Evolutionary conservation across 441 rosid genomes (phyloP).

Genomic region (Corymbia calophylla): DNA sequence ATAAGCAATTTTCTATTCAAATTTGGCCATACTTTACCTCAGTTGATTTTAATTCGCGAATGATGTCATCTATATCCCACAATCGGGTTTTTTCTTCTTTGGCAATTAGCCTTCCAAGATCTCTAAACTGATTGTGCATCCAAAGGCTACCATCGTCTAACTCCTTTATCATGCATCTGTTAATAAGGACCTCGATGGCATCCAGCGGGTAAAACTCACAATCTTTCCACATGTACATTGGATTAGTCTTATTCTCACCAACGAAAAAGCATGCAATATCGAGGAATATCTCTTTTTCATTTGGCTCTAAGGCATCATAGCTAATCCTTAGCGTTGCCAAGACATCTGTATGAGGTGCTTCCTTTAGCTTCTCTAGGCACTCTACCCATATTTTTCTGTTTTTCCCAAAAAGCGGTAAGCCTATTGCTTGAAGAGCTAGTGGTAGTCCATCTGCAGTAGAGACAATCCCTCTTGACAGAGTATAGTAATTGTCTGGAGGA

Average conservation of each 20-base stretch:
- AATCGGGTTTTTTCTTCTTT: no score
- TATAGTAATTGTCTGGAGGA: neutral
- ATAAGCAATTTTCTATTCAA: no score
- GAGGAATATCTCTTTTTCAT: neutral
- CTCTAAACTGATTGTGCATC: neutral
- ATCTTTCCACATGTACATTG: neutral
- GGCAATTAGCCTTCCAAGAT: no score
- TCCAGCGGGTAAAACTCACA: neutral
- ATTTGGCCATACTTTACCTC: no score
- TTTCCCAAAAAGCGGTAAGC: neutral
- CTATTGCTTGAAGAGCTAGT: neutral
- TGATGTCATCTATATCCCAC: no score
- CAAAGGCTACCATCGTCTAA: neutral
- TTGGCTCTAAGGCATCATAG: neutral
- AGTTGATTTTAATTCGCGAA: no score
- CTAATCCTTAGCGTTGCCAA: neutral
- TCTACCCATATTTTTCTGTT: neutral
- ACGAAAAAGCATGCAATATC: neutral
- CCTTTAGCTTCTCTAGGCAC: neutral
- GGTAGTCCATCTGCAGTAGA: neutral
- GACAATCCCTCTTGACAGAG: neutral
- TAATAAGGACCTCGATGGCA: neutral
- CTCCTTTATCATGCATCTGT: neutral
- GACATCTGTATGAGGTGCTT: neutral
- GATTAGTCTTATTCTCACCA: neutral